Percentiles rank a stretch among this genome's conserved stretches.
Conservation (phyloP, 805 yeast genomes). For the Monosporozyma servazzii region DNA sequence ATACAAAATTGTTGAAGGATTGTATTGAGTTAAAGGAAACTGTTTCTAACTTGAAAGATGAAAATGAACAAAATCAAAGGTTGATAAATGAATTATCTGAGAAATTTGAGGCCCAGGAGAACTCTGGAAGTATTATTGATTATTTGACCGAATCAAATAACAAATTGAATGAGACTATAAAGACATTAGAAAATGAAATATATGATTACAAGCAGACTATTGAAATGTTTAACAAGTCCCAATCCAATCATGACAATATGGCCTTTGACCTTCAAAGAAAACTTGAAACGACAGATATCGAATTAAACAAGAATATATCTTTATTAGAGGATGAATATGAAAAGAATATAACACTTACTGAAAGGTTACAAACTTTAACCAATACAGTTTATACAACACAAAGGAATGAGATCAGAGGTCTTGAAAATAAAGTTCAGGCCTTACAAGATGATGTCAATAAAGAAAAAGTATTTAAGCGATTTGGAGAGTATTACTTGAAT, state of each 20-base stretch:
- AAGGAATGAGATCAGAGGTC: not conserved
- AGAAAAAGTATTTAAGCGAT: not conserved
- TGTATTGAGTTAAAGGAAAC: conserved; percentile 1
- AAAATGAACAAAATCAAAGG: conserved; percentile 10
- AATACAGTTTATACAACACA: not conserved
- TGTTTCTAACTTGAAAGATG: not conserved
- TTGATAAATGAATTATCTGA: conserved; percentile 22
- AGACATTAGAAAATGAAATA: conserved; percentile 31
- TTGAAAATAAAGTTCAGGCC: not conserved
- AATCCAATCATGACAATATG: not conserved
- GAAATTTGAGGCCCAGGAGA: conserved; percentile 23
- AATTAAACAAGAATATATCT: not conserved
- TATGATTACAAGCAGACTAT: conserved; percentile 28
- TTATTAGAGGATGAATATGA: not conserved
- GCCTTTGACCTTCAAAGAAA: not conserved
- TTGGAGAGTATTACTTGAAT: conserved; percentile 1
- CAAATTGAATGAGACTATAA: conserved; percentile 30
- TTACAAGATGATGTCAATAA: not conserved
- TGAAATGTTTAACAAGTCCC: not conserved
- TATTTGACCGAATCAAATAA: conserved; percentile 31
- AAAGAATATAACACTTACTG: not conserved
- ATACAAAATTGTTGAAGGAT: conserved; percentile 4
- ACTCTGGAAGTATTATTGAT: conserved; percentile 29
- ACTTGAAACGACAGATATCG: not conserved
- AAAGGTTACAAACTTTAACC: not conserved